Evolutionary conservation across 2,329 filamentous ascomycete genomes (phyloP), one percentile per base, ranked within the genome.

Genomic region (Penicillium sp.): DNA sequence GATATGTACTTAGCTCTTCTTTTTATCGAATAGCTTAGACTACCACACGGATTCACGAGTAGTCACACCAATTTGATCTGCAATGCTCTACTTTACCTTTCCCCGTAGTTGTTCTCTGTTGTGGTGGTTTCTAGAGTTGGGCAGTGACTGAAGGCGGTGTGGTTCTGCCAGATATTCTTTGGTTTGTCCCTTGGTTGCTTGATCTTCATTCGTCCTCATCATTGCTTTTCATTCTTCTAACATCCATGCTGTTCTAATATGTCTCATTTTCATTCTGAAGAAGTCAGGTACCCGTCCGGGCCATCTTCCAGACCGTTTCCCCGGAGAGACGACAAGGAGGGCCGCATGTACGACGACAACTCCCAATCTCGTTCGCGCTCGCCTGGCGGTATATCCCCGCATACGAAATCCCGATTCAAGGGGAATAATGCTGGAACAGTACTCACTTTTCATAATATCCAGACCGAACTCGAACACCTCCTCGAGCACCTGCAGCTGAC

Each of bases 281-380:
- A 77, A 54, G 67, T 60, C 48, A 70, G 70, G 48, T 67, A 70
- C 46, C 60, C 66, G 17, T 56, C 70, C 9, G 71, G 67, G 7
- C 60, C 68, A 7, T n/a, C 60, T 3, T 55, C 69, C n/a, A 62
- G 74, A 54, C 68, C 67, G 0, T 71, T 71, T 48, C 69, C 70
- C 54, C 67, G 69, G 54, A 70, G 68, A 57, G 72, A 76, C 53
- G 75, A 80, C 59, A 71, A 75, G 57, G 78, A 81, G 55, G 78
- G 76, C 53, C 73, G 74, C 55, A 81, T 82, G 75, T 82, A 82
- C 66, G 80, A 82, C 66, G 81, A 83, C 63, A 75, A 71, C 58
- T 74, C 76, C 44, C 73, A 68, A 60, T 77, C 78, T 41, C 73
- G 72, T 68, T 81, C 79, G 60, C 76, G 74, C 59, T 78, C 78